Percentiles rank a stretch among this genome's conserved stretches.
Conservation (phyloP, 164 flowering plant genomes). For the Piper longum region DNA sequence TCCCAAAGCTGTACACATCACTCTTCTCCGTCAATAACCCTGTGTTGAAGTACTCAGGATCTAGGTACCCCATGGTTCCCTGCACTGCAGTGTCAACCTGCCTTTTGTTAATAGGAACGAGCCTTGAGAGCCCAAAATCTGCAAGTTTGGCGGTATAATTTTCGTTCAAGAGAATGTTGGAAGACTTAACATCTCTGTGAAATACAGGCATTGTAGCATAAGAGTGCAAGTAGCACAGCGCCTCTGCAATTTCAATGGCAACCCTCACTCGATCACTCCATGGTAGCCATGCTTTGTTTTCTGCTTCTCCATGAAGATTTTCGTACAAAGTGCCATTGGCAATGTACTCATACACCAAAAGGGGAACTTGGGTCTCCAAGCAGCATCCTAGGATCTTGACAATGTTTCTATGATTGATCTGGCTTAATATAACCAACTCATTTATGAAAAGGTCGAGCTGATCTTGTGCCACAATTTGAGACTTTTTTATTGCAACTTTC, state of each 20-base stretch:
- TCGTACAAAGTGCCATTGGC: slow-evolving; percentile 6
- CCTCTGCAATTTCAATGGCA: slow-evolving; percentile 7
- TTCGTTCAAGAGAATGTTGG: slow-evolving; percentile 5
- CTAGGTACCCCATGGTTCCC: slow-evolving; percentile 8
- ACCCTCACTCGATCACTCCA: slow-evolving; percentile 1
- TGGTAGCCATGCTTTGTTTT: background rate
- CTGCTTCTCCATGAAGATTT: slow-evolving; percentile 2
- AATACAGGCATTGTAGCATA: slow-evolving; percentile 6
- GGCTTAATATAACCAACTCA: slow-evolving; percentile 12
- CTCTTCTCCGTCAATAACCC: slow-evolving; percentile 7
- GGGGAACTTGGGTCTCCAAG: slow-evolving; percentile 9
- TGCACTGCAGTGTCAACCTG: slow-evolving; percentile 2
- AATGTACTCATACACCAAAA: slow-evolving; percentile 9
- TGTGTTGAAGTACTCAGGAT: slow-evolving; percentile 5
- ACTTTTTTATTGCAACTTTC: slow-evolving; percentile 11
- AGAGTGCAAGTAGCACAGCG: slow-evolving; percentile 10
- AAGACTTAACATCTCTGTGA: slow-evolving; percentile 8
- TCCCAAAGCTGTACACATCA: slow-evolving; percentile 11
- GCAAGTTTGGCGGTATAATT: slow-evolving; percentile 6
- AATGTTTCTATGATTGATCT: slow-evolving; percentile 9
- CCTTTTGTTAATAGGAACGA: background rate
- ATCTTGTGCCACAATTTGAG: slow-evolving; percentile 5
- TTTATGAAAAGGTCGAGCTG: slow-evolving; percentile 13
- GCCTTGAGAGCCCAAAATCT: slow-evolving; percentile 6
- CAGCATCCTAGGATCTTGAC: slow-evolving; percentile 15